Base-by-base conservation (phyloP, 2,329 filamentous ascomycete genomes). In the Plenodomus lindquistii region DNA sequence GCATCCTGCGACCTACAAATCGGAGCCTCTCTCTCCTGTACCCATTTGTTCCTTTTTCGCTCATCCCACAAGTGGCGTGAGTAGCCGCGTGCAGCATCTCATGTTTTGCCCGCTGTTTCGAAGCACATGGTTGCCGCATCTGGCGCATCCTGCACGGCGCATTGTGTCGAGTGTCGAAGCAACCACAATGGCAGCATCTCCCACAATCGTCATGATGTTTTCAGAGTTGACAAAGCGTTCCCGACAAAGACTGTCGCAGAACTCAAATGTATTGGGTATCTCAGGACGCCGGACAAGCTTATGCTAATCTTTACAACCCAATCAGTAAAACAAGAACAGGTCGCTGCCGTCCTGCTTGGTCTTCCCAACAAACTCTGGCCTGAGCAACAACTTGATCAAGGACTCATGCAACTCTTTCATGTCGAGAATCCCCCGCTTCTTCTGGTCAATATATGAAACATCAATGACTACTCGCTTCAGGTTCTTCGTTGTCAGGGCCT, bases 401-500 rank as follows among this genome's bases (percentile, higher is more conserved):
- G 91, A 89, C 64, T 91, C 80, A 76, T 92, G 87, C 0, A 90
- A 90, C 52, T 99, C 94, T 72, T 89, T 91, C 90, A 97, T 97
- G 67, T 97, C 94, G 71, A 96, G 84, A 55, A 99, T 84, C 0
- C 91, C 91, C 39, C 92, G 82, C 79, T 96, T 96, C 81, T 99
- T 99, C 73, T 89, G 85, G 73, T 99, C 93, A 57, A 97, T 89
- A 67, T 96, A 87, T 7, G 91, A 96, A 13, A 89, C 91, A 73
- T 99, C 94, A 24, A 97, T 82, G 8, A 97, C 84, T 27, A 99
- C 82, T 38, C 89, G 83, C 74, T 91, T 84, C 44, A 97, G 72
- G 50, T 87, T 82, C 27, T 84, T 80, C 24, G 89, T 73, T 20
- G 85, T 88, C 37, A 97, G 74, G 2, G 87, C 85, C 29, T 87